These are phyloP conservation scores for Cercospora beticola DNA, from an alignment of 2,329 filamentous ascomycete species.

Conservation along the genomic window DNA sequence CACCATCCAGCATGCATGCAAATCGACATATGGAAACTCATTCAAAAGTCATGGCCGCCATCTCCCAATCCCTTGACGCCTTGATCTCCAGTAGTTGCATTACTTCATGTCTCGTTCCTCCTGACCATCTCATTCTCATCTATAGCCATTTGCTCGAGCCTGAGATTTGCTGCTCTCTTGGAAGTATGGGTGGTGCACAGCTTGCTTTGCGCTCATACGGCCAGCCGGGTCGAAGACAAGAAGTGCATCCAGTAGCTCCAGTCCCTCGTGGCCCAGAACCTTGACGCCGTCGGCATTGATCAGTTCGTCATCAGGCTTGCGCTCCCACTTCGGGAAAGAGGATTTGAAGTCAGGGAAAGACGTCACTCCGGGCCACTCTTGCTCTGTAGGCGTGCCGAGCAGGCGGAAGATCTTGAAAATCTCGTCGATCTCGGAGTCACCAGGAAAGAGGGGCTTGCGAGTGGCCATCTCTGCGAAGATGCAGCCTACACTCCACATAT, in stretches of 20 bases:
- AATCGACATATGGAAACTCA: neutral
- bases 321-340: slow-evolving; percentile 87
- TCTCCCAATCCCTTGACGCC: neutral
- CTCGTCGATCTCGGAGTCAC: slow-evolving; percentile 89
- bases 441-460: slow-evolving; percentile 85
- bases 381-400: slow-evolving; percentile 79
- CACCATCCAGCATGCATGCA: neutral
- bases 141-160: slow-evolving; percentile 1
- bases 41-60: neutral
- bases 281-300: slow-evolving; percentile 57
- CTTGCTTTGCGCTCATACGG: slow-evolving; percentile 85
- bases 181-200: slow-evolving; percentile 83
- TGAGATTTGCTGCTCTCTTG: slow-evolving; percentile 12
- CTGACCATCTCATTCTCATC: neutral
- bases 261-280: slow-evolving; percentile 66
- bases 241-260: slow-evolving; percentile 68
- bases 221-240: slow-evolving; percentile 84
- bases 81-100: neutral
- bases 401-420: slow-evolving; percentile 89
- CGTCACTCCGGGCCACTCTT: slow-evolving; percentile 86
- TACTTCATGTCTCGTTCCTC: slow-evolving; percentile 4
- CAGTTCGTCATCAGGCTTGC: slow-evolving; percentile 64
- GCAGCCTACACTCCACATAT: slow-evolving; percentile 94
- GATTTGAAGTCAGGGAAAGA: slow-evolving; percentile 92
- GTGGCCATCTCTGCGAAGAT: slow-evolving; percentile 98